These are phyloP conservation scores for Plectranthus barbatus DNA, from an alignment of 257 asterid genomes.

Conservation along the genomic window DNA sequence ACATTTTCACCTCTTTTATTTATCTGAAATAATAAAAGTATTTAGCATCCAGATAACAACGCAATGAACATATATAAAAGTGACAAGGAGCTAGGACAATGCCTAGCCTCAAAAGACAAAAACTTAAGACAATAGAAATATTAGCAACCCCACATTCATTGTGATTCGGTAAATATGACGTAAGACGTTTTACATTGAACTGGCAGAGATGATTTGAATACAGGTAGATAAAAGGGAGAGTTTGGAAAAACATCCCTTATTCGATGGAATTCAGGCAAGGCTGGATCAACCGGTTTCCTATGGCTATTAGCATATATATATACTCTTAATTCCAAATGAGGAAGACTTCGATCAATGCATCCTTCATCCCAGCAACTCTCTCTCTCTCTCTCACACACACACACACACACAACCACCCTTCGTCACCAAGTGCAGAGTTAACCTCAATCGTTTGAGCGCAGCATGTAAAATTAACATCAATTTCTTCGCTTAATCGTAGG, in stretches of 20 bases:
- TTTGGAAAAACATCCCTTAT: background rate
- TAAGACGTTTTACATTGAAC: too few species aligned
- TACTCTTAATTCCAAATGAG: background rate
- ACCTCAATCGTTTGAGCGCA: background rate
- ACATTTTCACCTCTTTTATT: slow-evolving; percentile 86
- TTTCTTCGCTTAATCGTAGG: too few species aligned
- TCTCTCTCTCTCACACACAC: too few species aligned
- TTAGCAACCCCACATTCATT: too few species aligned
- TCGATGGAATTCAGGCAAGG: background rate
- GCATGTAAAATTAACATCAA: too few species aligned
- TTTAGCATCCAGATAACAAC: background rate
- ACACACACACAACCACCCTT: too few species aligned
- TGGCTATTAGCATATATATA: background rate
- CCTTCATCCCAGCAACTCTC: too few species aligned
- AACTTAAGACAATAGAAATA: background rate
- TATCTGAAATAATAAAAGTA: slow-evolving; percentile 36
- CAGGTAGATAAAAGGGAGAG: background rate
- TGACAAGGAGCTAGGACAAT: background rate
- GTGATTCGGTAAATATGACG: too few species aligned
- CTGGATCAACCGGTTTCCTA: background rate
- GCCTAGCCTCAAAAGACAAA: background rate
- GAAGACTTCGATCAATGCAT: background rate
- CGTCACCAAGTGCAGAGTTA: background rate
- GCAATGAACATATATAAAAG: slow-evolving; percentile 2
- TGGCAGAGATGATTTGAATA: background rate